Percentiles rank a stretch among this genome's conserved stretches.
Conservation (phyloP, 306 rosid species). For the Trichosanthes cucumerina region DNA sequence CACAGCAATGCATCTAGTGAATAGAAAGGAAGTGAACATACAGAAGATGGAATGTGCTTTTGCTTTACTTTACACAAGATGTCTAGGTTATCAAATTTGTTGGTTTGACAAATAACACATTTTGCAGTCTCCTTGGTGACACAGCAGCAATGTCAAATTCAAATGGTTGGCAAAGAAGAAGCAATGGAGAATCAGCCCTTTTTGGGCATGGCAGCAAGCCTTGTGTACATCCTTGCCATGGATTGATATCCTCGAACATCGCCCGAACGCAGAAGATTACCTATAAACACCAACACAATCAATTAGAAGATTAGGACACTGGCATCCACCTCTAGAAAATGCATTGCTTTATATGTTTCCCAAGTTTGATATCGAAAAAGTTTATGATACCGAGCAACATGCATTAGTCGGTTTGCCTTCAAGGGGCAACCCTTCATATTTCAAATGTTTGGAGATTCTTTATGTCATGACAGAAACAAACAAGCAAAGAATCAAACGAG, state of each 20-base stretch:
- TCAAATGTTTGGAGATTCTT: background rate
- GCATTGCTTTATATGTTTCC: background rate
- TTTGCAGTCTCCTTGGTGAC: background rate
- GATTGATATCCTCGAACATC: constrained; percentile 81
- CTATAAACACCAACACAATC: constrained; percentile 22
- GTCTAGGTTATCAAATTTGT: background rate
- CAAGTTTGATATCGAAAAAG: background rate
- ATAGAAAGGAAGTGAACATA: background rate
- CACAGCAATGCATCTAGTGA: background rate
- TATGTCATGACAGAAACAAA: no score
- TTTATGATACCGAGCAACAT: background rate
- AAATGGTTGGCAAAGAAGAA: background rate
- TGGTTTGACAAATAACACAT: background rate
- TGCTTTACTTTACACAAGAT: background rate
- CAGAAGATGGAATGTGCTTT: constrained; percentile 1
- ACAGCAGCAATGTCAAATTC: background rate
- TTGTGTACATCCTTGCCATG: constrained; percentile 96
- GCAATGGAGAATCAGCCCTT: constrained; percentile 49
- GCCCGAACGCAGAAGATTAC: constrained; percentile 88
- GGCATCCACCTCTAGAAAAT: background rate
- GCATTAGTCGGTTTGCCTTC: background rate
- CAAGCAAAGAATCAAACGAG: no score
- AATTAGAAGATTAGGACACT: background rate
- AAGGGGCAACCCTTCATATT: background rate
- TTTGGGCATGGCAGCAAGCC: constrained; percentile 97